Percentiles rank a stretch among this genome's conserved stretches.
phyloP scores from a whole-genome alignment of 2,329 filamentous ascomycete species.

The Phialocephala sp. region DNA sequence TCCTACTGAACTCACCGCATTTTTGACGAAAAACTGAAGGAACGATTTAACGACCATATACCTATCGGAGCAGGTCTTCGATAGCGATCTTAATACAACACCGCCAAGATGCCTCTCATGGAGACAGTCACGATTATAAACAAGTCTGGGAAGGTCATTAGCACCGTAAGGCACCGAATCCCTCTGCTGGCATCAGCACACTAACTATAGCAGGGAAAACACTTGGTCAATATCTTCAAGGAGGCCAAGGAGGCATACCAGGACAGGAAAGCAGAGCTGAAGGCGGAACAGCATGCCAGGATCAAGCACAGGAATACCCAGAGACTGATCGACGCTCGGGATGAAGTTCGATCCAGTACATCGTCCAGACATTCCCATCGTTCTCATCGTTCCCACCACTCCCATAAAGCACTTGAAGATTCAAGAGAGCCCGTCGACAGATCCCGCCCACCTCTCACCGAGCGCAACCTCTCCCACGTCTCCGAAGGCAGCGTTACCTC shows the following conservation, averaged over 20 bases:
- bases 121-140: conserved; percentile 91
- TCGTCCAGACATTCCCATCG: conserved; percentile 46
- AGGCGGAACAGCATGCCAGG: conserved; percentile 68
- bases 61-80: conserved; percentile 38
- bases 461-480: conserved; percentile 34
- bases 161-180: conserved; percentile 66
- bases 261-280: conserved; percentile 84
- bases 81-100: conserved; percentile 19
- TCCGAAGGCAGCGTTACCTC: conserved; percentile 36
- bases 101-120: conserved; percentile 47
- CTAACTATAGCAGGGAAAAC: conserved; percentile 71
- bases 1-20: conserved; percentile 29
- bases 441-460: conserved; percentile 36
- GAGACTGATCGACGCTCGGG: conserved; percentile 53
- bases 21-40: conserved; percentile 12
- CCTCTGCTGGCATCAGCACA: conserved; percentile 13
- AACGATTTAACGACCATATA: conserved; percentile 15
- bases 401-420: conserved; percentile 25
- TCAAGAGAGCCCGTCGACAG: not conserved
- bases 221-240: conserved; percentile 88
- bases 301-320: conserved; percentile 63
- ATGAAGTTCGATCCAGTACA: conserved; percentile 48
- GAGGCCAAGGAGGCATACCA: conserved; percentile 88
- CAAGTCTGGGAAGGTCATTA: conserved; percentile 88
- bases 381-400: conserved; percentile 35